phyloP scores from a whole-genome alignment of 345 rosid genomes.

The Eutrema heterophyllum region DNA sequence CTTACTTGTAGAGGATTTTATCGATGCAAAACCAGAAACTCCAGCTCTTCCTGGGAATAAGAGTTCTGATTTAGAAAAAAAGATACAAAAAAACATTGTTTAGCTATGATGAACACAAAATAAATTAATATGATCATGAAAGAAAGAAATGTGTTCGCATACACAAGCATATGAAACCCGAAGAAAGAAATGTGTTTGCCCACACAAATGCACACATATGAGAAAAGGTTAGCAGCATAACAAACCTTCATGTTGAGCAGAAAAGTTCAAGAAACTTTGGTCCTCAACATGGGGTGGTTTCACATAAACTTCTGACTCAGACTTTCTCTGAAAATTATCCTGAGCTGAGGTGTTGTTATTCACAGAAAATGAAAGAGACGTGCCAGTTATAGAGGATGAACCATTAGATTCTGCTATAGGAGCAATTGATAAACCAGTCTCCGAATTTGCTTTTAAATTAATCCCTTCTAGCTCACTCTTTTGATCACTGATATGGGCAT shows the following conservation, averaged over 20 bases:
- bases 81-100: neutral
- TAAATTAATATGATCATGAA: neutral
- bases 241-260: slow-evolving; percentile 48
- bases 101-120: neutral
- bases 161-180: neutral
- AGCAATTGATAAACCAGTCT: slow-evolving; percentile 33
- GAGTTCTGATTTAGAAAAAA: slow-evolving; percentile 35
- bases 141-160: neutral
- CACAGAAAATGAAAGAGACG: slow-evolving; percentile 3
- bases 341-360: slow-evolving; percentile 27
- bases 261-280: slow-evolving; percentile 31
- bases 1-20: slow-evolving; percentile 22
- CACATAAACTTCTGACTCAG: slow-evolving; percentile 43
- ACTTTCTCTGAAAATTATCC: slow-evolving; percentile 32
- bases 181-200: neutral
- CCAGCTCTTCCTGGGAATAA: slow-evolving; percentile 46
- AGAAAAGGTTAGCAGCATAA: slow-evolving; percentile 16
- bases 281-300: slow-evolving; percentile 30
- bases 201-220: slow-evolving; percentile 5
- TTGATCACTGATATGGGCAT: slow-evolving; percentile 15
- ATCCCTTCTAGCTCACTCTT: slow-evolving; percentile 37
- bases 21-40: slow-evolving; percentile 23
- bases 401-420: slow-evolving; percentile 31
- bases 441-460: slow-evolving; percentile 23
- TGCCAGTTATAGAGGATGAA: slow-evolving; percentile 24